These are phyloP conservation scores for Trypanosoma scelopori DNA, from an alignment of 208 protist species.

Conservation along the genomic window DNA sequence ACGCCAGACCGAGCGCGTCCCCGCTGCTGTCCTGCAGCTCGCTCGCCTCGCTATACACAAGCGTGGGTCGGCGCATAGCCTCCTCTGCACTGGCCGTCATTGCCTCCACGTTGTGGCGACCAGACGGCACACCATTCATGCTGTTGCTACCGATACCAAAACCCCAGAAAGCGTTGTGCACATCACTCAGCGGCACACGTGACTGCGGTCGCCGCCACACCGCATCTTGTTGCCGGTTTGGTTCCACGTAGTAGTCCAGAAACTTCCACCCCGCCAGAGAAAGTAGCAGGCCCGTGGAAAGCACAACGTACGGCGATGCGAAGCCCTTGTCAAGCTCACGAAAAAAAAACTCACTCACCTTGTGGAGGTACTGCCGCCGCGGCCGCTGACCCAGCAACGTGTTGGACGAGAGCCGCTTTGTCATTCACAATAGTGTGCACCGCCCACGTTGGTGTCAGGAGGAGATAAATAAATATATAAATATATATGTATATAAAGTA, in stretches of 20 bases:
- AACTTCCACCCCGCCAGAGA: conserved; percentile 62
- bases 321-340: conserved; percentile 80
- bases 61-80: conserved; percentile 62
- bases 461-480: conserved; percentile 5
- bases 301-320: conserved; percentile 64
- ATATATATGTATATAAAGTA: too few relatives aligned
- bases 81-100: conserved; percentile 47
- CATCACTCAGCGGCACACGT: conserved; percentile 60
- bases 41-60: conserved; percentile 72
- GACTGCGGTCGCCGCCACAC: conserved; percentile 39
- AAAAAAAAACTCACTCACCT: conserved; percentile 78
- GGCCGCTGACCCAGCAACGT: conserved; percentile 39
- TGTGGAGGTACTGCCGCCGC: conserved; percentile 50
- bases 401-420: conserved; percentile 17
- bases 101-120: conserved; percentile 32
- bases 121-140: not conserved
- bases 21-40: conserved; percentile 48
- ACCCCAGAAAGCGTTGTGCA: conserved; percentile 84
- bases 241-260: conserved; percentile 52
- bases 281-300: conserved; percentile 49
- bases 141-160: conserved; percentile 30
- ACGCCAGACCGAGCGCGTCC: conserved; percentile 56
- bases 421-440: conserved; percentile 3
- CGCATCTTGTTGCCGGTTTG: conserved; percentile 45
- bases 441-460: not conserved